Evolutionary conservation across 1,284 basidiomycete genomes (phyloP).

Genomic region (Phellinidium pouzarii): DNA sequence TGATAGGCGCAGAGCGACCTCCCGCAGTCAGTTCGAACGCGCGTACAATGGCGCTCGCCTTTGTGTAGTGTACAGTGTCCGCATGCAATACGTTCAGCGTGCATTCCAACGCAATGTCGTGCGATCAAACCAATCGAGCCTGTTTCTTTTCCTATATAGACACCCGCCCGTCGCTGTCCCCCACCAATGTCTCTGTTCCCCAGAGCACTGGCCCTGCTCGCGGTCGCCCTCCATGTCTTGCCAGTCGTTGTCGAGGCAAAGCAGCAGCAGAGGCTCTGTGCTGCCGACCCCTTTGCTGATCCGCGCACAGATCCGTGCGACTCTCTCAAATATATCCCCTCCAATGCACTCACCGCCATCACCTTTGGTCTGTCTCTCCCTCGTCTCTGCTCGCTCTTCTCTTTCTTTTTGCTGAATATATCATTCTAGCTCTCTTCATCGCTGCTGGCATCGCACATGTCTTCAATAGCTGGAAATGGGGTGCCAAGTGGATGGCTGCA

Average conservation of each 20-base stretch:
- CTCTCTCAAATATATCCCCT: constrained; percentile 55
- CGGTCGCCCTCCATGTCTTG: not conserved
- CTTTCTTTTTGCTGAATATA: not conserved
- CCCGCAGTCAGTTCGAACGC: too few species aligned
- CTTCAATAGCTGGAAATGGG: constrained; percentile 39
- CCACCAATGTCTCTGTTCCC: not conserved
- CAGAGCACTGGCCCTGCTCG: not conserved
- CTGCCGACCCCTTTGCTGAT: constrained; percentile 9
- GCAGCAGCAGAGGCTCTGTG: not conserved
- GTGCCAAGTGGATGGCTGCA: constrained; percentile 55
- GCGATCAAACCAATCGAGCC: too few species aligned
- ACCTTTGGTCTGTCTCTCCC: constrained; percentile 37
- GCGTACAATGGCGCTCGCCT: too few species aligned
- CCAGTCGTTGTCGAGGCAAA: not conserved
- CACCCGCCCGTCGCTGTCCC: not conserved
- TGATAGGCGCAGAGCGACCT: too few species aligned
- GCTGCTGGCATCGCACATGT: constrained; percentile 46
- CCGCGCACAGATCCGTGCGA: constrained; percentile 40
- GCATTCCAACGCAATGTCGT: too few species aligned
- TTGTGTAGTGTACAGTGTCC: too few species aligned
- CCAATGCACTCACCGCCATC: constrained; percentile 47
- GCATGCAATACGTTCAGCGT: too few species aligned
- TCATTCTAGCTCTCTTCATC: constrained; percentile 41
- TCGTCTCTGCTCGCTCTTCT: not conserved
- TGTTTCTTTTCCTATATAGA: not conserved